Evolutionary conservation across 2,329 filamentous ascomycete genomes (phyloP).

Genomic region (Aureobasidium sp.): DNA sequence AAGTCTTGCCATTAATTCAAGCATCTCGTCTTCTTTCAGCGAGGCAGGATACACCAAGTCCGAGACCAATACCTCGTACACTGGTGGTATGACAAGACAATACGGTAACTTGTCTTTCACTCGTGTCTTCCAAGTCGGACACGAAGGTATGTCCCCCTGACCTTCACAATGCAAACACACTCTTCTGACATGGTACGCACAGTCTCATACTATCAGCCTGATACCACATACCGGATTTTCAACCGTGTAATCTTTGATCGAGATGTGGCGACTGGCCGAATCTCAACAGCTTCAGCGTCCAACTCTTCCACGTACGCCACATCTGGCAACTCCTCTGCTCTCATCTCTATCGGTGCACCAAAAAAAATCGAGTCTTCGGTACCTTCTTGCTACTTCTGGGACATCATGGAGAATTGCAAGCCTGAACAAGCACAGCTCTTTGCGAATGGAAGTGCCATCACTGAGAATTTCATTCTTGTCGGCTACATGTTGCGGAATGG

Average conservation of each 20-base stretch:
- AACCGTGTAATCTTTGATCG: conserved; percentile 43
- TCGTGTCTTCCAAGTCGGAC: conserved; percentile 29
- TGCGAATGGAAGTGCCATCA: conserved; percentile 37
- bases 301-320: conserved; percentile 16
- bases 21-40: conserved; percentile 19
- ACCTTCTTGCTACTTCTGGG: conserved; percentile 38
- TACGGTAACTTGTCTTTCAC: conserved; percentile 31
- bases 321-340: neutral
- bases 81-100: conserved; percentile 28
- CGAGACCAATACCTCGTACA: conserved; percentile 23
- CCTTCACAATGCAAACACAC: neutral
- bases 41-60: conserved; percentile 28
- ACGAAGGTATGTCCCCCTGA: conserved; percentile 19
- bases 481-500: neutral
- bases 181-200: neutral
- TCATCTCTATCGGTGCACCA: neutral
- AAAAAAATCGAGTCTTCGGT: neutral
- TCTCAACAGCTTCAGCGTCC: conserved; percentile 33
- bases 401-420: conserved; percentile 35
- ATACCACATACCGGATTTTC: conserved; percentile 50
- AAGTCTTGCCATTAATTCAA: conserved; percentile 25
- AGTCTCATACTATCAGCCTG: conserved; percentile 49
- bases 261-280: conserved; percentile 50
- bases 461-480: conserved; percentile 38
- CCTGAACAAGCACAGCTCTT: conserved; percentile 39